A percentile compares a stretch with the other conserved stretches of the same genome.
These are phyloP conservation scores for Cytospora leucostoma DNA, from an alignment of 2,329 filamentous ascomycete species.

Conservation along the genomic window DNA sequence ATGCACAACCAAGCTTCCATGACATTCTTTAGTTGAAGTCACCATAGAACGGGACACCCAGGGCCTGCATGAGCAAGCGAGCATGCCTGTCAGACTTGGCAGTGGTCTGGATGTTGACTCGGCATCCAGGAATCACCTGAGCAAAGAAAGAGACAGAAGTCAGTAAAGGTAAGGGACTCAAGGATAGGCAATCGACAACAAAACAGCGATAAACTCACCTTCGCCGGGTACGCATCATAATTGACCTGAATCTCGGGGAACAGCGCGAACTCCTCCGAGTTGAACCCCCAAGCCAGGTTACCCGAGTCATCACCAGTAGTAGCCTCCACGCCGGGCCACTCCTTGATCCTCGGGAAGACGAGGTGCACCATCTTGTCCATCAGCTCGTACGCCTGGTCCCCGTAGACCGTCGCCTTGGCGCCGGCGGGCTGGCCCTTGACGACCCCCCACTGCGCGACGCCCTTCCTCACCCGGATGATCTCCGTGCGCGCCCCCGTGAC, in stretches of 20 bases:
- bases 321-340: slow-evolving; percentile 72
- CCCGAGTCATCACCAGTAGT: slow-evolving; percentile 83
- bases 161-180: slow-evolving; percentile 39
- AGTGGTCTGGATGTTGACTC: slow-evolving; percentile 81
- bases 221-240: slow-evolving; percentile 63
- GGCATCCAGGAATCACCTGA: slow-evolving; percentile 78
- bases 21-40: slow-evolving; percentile 48
- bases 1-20: slow-evolving; percentile 27
- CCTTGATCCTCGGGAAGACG: slow-evolving; percentile 93
- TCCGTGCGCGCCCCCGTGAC: slow-evolving; percentile 77
- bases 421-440: slow-evolving; percentile 70
- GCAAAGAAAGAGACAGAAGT: background rate
- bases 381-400: slow-evolving; percentile 86
- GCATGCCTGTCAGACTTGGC: slow-evolving; percentile 85
- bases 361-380: slow-evolving; percentile 86
- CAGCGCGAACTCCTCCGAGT: slow-evolving; percentile 70
- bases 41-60: slow-evolving; percentile 82
- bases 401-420: slow-evolving; percentile 74
- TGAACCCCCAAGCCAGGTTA: slow-evolving; percentile 82
- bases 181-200: background rate
- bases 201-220: slow-evolving; percentile 12
- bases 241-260: slow-evolving; percentile 96
- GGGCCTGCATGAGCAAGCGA: slow-evolving; percentile 68
- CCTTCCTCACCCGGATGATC: slow-evolving; percentile 68
- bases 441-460: slow-evolving; percentile 75